phyloP scores from a whole-genome alignment of 2,329 filamentous ascomycete species.

The Pyricularia pennisetigena region DNA sequence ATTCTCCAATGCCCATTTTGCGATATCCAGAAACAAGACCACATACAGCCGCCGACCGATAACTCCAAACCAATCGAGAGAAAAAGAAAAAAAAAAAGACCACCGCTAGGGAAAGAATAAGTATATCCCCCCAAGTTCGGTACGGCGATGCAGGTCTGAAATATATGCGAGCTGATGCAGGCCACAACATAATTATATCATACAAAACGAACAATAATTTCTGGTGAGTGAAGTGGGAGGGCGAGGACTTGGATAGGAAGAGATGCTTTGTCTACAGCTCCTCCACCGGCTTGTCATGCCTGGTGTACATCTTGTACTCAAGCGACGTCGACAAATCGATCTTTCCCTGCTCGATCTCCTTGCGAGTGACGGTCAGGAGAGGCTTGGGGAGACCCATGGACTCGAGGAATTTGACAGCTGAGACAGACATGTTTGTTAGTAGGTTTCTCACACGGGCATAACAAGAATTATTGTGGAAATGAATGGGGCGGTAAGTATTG shows the following conservation, averaged over 20 bases:
- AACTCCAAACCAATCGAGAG: background rate
- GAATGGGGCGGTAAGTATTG: background rate
- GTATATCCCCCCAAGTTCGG: background rate
- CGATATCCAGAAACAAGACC: background rate
- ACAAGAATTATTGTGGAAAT: background rate
- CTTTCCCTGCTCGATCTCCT: constrained; percentile 51
- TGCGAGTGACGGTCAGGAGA: constrained; percentile 45
- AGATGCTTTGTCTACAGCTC: background rate
- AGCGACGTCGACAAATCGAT: constrained; percentile 45
- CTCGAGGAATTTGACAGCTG: constrained; percentile 49
- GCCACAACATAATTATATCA: background rate
- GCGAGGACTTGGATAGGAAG: background rate
- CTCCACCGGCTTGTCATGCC: constrained; percentile 40
- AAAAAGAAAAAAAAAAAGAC: background rate
- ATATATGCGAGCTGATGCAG: background rate
- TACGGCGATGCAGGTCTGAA: background rate
- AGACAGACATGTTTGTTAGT: constrained; percentile 6
- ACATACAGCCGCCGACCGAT: background rate
- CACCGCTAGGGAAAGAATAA: background rate
- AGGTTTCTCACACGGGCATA: background rate
- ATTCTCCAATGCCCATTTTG: background rate
- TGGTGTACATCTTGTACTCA: constrained; percentile 53
- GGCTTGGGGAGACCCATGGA: constrained; percentile 57
- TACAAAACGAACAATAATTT: background rate
- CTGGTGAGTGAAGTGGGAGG: background rate